These are phyloP conservation scores for Colletotrichum melonis DNA, from an alignment of 2,329 filamentous ascomycete species.

Conservation along the genomic window DNA sequence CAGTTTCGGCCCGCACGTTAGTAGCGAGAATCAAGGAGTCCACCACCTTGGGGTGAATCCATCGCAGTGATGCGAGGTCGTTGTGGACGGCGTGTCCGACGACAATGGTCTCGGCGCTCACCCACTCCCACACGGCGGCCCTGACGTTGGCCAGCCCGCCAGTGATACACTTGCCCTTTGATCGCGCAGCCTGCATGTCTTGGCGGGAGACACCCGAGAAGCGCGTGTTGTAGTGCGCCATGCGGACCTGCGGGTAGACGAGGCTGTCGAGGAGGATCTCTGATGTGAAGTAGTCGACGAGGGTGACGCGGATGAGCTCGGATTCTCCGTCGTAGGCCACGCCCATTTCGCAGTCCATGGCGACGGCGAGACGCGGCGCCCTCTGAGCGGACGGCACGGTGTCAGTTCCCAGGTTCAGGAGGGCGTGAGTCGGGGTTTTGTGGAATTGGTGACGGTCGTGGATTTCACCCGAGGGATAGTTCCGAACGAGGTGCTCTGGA, in stretches of 20 bases:
- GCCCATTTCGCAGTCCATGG: slow-evolving; percentile 69
- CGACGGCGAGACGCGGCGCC: slow-evolving; percentile 46
- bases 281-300: slow-evolving; percentile 63
- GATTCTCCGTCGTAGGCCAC: slow-evolving; percentile 53
- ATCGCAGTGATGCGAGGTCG: slow-evolving; percentile 58
- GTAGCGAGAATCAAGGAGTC: slow-evolving; percentile 56
- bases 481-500: slow-evolving; percentile 40
- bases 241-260: slow-evolving; percentile 57
- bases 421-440: slow-evolving; percentile 7
- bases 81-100: slow-evolving; percentile 57
- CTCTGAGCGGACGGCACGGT: not conserved
- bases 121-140: slow-evolving; percentile 53
- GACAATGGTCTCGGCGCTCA: slow-evolving; percentile 59
- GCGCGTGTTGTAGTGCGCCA: slow-evolving; percentile 61
- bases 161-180: slow-evolving; percentile 46
- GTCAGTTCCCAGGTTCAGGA: not conserved
- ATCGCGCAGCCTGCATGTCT: slow-evolving; percentile 51
- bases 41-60: slow-evolving; percentile 57
- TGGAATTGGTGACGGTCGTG: slow-evolving; percentile 23
- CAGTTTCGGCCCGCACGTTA: slow-evolving; percentile 21
- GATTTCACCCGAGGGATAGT: slow-evolving; percentile 42
- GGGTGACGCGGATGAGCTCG: slow-evolving; percentile 63
- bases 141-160: slow-evolving; percentile 56
- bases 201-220: slow-evolving; percentile 59
- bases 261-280: slow-evolving; percentile 61